Conservation (phyloP, 2,329 filamentous ascomycete species). For the Aureobasidium musti region DNA sequence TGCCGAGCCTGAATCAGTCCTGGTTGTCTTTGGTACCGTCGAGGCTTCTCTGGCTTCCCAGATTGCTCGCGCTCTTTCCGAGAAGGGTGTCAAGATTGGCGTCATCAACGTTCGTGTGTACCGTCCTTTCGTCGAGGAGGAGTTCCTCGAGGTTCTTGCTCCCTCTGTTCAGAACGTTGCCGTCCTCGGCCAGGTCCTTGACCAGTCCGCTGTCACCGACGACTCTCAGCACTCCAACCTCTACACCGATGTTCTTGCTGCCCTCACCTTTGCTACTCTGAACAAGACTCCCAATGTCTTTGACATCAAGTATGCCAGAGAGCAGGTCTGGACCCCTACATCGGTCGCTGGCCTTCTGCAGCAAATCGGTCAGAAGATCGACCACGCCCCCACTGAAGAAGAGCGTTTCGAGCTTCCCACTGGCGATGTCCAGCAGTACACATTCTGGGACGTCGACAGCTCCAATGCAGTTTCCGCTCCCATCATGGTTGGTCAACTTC, state of each 20-base stretch:
- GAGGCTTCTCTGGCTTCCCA: slow-evolving; percentile 86
- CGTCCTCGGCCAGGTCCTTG: slow-evolving; percentile 84
- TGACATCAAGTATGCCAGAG: slow-evolving; percentile 88
- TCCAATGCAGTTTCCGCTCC: slow-evolving; percentile 68
- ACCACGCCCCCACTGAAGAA: slow-evolving; percentile 42
- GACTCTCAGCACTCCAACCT: slow-evolving; percentile 77
- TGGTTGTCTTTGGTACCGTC: slow-evolving; percentile 90
- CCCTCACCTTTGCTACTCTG: slow-evolving; percentile 75
- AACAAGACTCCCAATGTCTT: slow-evolving; percentile 64
- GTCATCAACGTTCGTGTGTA: slow-evolving; percentile 92
- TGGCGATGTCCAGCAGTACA: slow-evolving; percentile 71
- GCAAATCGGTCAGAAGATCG: slow-evolving; percentile 47
- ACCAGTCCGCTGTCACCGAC: slow-evolving; percentile 72
- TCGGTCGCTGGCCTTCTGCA: slow-evolving; percentile 54
- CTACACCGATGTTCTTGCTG: slow-evolving; percentile 86
- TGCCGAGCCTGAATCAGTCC: slow-evolving; percentile 71
- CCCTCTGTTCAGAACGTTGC: slow-evolving; percentile 72
- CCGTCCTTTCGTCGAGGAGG: slow-evolving; percentile 91
- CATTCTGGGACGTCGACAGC: slow-evolving; percentile 88
- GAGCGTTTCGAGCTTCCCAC: slow-evolving; percentile 47
- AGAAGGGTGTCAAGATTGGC: slow-evolving; percentile 75
- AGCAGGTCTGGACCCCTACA: slow-evolving; percentile 63
- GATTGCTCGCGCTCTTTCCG: slow-evolving; percentile 70
- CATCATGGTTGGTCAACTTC: slow-evolving; percentile 59
- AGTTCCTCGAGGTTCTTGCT: slow-evolving; percentile 81